These are phyloP conservation scores for Trapa bicornis DNA, from an alignment of 345 rosid species.

Conservation along the genomic window DNA sequence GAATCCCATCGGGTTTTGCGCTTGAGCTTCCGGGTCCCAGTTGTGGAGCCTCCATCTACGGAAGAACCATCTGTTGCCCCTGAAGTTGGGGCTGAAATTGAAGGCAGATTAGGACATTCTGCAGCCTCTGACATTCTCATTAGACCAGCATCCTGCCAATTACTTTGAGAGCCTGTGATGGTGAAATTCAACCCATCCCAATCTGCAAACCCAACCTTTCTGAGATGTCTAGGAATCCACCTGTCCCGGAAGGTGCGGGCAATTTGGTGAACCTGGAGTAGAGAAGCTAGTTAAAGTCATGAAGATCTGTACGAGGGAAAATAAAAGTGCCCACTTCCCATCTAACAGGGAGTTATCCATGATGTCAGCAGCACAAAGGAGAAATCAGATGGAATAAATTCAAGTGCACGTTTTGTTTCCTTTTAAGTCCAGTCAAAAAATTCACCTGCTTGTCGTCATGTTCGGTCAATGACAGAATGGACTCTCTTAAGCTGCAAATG, in stretches of 20 bases:
- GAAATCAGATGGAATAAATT: neutral
- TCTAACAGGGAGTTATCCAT: neutral
- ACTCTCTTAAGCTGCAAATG: slow-evolving; percentile 72
- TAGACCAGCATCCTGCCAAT: slow-evolving; percentile 28
- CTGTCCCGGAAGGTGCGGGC: slow-evolving; percentile 81
- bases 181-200: slow-evolving; percentile 41
- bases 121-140: slow-evolving; percentile 40
- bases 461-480: slow-evolving; percentile 85
- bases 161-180: slow-evolving; percentile 32
- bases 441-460: slow-evolving; percentile 85
- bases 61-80: slow-evolving; percentile 28
- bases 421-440: neutral
- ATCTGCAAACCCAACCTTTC: slow-evolving; percentile 42
- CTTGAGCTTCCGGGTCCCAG: slow-evolving; percentile 42
- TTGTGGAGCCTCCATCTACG: slow-evolving; percentile 21
- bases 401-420: neutral
- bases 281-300: neutral
- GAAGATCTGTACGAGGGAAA: neutral
- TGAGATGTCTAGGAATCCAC: slow-evolving; percentile 65
- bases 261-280: slow-evolving; percentile 81
- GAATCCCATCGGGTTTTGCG: slow-evolving; percentile 99
- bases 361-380: neutral
- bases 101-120: slow-evolving; percentile 20
- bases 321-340: neutral
- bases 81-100: slow-evolving; percentile 21